Evolutionary conservation across 345 rosid species (phyloP), one percentile per base, ranked within the genome.

Genomic region (Camelina laxa): DNA sequence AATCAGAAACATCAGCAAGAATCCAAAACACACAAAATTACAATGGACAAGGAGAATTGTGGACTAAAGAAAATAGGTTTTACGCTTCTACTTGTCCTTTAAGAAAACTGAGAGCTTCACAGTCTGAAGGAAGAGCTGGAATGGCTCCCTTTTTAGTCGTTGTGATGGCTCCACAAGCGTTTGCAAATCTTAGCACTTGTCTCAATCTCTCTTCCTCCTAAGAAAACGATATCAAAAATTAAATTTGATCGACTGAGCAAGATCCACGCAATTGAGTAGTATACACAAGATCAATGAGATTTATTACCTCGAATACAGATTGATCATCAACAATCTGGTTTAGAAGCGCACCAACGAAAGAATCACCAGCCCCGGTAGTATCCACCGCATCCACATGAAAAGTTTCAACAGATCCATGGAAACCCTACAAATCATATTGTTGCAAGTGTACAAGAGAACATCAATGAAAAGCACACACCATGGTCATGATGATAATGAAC

Each of bases 131-230:
- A 33, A 95, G 97, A 59, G 99, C 97, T 7, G 96, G 97, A 59
- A 95, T 92, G 39, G 99, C 99, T 60, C 99, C 99, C 74, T 92
- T 92, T 55, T 89, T 89, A 68, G 93, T 92, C 3, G 99, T 95
- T 6, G 99, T 95, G 69, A 95, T 90, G 60, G 99, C 99, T 79
- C 98, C 99, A 58, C 96, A 91, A 0, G 96, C 98, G 68, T 87
- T 90, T 14, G 98, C 94, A 47, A 84, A 95, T 73, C 69, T 86
- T 19, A 92, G 82, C 20, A 80, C 81, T 64, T 90, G 86, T 63
- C 87, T 89, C 88, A 95, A 49, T 64, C 85, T 87, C 44, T 76
- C 67, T 70, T 95, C 99, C 3, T 89, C 85, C 97, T 94, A 84
- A 30, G 49, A 1, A 21, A 16, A 1, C 5, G 7, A 16, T 2